Percentiles rank a stretch among this genome's conserved stretches.
phyloP scores from a whole-genome alignment of 23 red algal genomes.

The Rhodosorus marinus region DNA sequence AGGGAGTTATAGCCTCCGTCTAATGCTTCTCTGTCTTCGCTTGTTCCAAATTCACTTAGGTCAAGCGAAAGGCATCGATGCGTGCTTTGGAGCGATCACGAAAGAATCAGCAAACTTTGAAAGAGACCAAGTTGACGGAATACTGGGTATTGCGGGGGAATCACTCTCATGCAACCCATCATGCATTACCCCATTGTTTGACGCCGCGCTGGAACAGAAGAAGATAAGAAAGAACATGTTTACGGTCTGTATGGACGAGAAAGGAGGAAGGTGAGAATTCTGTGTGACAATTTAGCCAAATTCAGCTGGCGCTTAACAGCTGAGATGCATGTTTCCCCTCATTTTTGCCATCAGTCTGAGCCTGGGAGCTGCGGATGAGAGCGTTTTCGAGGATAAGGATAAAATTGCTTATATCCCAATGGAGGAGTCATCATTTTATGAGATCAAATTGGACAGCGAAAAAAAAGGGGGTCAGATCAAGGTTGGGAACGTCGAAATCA shows the following conservation, averaged over 20 bases:
- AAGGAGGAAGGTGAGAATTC: too few species aligned
- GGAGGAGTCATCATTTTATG: slow-evolving; percentile 38
- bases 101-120: slow-evolving; percentile 64
- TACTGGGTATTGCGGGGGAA: slow-evolving; percentile 79
- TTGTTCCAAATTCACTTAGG: slow-evolving; percentile 16
- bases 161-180: slow-evolving; percentile 80
- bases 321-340: too few species aligned
- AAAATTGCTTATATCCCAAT: slow-evolving; percentile 43
- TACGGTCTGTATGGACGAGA: slow-evolving; percentile 66
- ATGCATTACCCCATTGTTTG: slow-evolving; percentile 81
- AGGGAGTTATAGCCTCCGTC: slow-evolving; percentile 4
- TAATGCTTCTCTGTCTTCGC: slow-evolving; percentile 31
- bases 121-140: slow-evolving; percentile 62
- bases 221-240: slow-evolving; percentile 57
- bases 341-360: too few species aligned
- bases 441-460: slow-evolving; percentile 35
- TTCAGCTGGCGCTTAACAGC: too few species aligned
- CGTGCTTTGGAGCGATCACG: slow-evolving; percentile 34
- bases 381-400: slow-evolving; percentile 7
- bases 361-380: slow-evolving; percentile 58
- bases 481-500: slow-evolving; percentile 15
- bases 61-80: slow-evolving; percentile 25
- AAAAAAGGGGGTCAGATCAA: slow-evolving; percentile 11
- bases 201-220: slow-evolving; percentile 18
- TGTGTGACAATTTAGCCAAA: too few species aligned